Percentiles rank a stretch among this genome's conserved stretches.
phyloP scores from a whole-genome alignment of 108 stramenopile species.

The Seminavis robusta region DNA sequence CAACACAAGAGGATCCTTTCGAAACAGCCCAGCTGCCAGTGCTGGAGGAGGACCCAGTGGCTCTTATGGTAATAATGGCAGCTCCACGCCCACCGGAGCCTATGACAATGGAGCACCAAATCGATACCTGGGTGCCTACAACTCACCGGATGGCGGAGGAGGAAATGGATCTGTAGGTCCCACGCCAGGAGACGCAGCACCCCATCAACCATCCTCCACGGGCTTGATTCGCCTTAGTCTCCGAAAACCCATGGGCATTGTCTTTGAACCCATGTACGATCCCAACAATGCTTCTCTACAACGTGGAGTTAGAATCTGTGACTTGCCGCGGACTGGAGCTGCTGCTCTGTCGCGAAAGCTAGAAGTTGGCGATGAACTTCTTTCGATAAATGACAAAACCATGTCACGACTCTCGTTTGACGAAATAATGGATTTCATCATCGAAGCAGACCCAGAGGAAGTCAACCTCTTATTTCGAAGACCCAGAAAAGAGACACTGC shows the following conservation, averaged over 20 bases:
- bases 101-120: no score
- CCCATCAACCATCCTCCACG: constrained; percentile 21
- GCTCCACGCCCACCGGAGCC: no score
- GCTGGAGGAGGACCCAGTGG: no score
- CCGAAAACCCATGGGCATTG: constrained; percentile 88
- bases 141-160: no score
- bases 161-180: no score
- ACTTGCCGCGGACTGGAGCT: constrained; percentile 81
- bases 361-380: constrained; percentile 78
- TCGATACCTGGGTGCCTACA: no score
- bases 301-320: constrained; percentile 81
- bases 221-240: constrained; percentile 76
- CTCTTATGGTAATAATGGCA: no score
- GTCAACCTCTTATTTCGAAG: constrained; percentile 82
- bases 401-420: constrained; percentile 83
- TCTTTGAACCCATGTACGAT: constrained; percentile 86
- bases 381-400: constrained; percentile 84
- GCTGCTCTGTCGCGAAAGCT: constrained; percentile 72
- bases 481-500: constrained; percentile 54
- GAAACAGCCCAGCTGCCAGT: no score
- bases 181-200: no score
- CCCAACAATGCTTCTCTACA: constrained; percentile 58
- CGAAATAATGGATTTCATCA: constrained; percentile 90
- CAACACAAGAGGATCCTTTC: no score
- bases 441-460: constrained; percentile 80